Base-by-base conservation (phyloP, 495 filamentous ascomycete species). In the Delitschia confertaspora region DNA sequence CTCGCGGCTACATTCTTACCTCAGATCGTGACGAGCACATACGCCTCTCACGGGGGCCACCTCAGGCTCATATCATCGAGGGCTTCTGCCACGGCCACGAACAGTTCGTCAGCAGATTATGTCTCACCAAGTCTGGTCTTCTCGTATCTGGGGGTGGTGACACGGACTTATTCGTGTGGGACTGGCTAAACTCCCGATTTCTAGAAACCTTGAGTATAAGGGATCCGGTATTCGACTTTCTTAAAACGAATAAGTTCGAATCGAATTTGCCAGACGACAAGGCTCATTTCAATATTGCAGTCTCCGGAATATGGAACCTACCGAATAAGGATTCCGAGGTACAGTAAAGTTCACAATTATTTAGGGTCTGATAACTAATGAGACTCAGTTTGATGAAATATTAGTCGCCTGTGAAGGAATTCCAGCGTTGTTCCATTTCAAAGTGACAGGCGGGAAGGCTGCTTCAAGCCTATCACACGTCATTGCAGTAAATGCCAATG, bases 1-100 rank as follows among this genome's bases (percentile, higher is more conserved):
- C 25, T 3, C 65, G 76, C 38, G 68, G 61, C 30, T 94, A 89
- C 59, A 82, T 96, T 48, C 59, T 98, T 49, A 93, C 88, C 6
- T 82, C 80, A 14, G 91, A 98, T 65, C 78, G 91, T 41, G 91
- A 98, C 68, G 91, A 98, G 69, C 93, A 96, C 60, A 94, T 98
- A 55, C 86, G 91, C 39, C 71, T 98, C 6, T 91, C 89, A 19
- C 73, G 91, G 42, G 83, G 79, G 3, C 66, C 78, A 14, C 87
- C 88, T 5, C 85, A 96, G 62, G 69, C 82, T 3, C 82, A 93
- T 57, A 66, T 96, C 46, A 93, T 95, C 59, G 91, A 96, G 59
- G 69, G 69, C 1, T 95, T 80, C 59, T 95, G 88, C 53, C 69
- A 94, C 11, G 89, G 88, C 0, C 91, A 98, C 56, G 75, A 69